A percentile compares a stretch with the other conserved stretches of the same genome.
phyloP scores from a whole-genome alignment of 306 rosid genomes.

The Medicago ruthenica region DNA sequence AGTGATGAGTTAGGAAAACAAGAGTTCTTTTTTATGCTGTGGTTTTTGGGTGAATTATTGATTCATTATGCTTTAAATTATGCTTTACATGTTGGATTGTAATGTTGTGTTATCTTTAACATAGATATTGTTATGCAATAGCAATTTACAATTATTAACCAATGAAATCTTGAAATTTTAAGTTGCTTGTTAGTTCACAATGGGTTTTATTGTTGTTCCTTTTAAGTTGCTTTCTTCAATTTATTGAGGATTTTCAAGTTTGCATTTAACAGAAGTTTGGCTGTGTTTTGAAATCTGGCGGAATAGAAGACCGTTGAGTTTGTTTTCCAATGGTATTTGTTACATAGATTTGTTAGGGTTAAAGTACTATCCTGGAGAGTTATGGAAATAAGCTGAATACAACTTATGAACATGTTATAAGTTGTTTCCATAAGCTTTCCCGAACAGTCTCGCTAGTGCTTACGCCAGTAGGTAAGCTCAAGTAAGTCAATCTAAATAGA shows the following conservation, averaged over 20 bases:
- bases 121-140: not conserved
- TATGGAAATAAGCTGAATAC: too few relatives aligned
- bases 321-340: slow-evolving; percentile 26
- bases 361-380: not conserved
- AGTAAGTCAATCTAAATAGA: too few relatives aligned
- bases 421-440: too few relatives aligned
- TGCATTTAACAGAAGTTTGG: slow-evolving; percentile 15
- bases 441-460: too few relatives aligned
- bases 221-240: not conserved
- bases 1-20: not conserved
- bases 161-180: slow-evolving; percentile 4
- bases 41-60: not conserved
- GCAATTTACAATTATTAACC: not conserved
- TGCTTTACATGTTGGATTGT: not conserved
- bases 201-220: not conserved
- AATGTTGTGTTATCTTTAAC: not conserved
- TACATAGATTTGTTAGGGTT: not conserved
- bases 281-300: slow-evolving; percentile 2
- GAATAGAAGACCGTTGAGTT: slow-evolving; percentile 3
- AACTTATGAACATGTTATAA: too few relatives aligned
- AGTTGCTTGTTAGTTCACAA: not conserved
- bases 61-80: not conserved
- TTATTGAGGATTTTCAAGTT: slow-evolving; percentile 11
- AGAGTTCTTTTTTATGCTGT: not conserved
- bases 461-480: too few relatives aligned